phyloP scores from a whole-genome alignment of 805 yeast genomes.

The Diddensiella transvaalensis region DNA sequence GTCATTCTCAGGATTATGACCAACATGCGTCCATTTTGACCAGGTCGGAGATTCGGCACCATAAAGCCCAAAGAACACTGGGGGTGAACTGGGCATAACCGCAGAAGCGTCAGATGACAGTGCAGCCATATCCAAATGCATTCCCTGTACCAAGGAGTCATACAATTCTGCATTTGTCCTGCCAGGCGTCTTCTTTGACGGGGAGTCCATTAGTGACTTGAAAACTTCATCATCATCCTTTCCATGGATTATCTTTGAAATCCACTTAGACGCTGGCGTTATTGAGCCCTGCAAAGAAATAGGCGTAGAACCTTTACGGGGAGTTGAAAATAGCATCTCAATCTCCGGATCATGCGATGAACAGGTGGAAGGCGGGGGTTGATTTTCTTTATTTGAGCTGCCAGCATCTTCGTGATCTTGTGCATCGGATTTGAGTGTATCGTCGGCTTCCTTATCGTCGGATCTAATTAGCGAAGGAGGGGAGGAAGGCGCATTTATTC shows the following conservation, averaged over 20 bases:
- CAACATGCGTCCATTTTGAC: slow-evolving; percentile 3
- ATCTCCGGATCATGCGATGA: slow-evolving; percentile 10
- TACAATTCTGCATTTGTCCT: slow-evolving; percentile 2
- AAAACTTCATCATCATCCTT: slow-evolving; percentile 22
- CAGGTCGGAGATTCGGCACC: slow-evolving; percentile 2
- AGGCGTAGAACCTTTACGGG: slow-evolving; percentile 7
- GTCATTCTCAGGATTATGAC: not conserved
- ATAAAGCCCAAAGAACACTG: slow-evolving; percentile 2
- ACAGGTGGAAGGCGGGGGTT: slow-evolving; percentile 8
- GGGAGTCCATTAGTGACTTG: slow-evolving; percentile 20
- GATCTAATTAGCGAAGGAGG: not conserved
- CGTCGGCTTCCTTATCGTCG: too few relatives aligned
- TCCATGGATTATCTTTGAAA: slow-evolving; percentile 16
- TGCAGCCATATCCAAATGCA: not conserved
- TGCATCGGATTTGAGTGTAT: too few relatives aligned
- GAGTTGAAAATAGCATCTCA: slow-evolving; percentile 18
- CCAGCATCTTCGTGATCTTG: too few relatives aligned
- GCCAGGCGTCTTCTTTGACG: slow-evolving; percentile 6
- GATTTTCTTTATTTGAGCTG: slow-evolving; percentile 18
- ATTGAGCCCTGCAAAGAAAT: slow-evolving; percentile 2
- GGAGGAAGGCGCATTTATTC: not conserved
- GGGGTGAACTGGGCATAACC: slow-evolving; percentile 1
- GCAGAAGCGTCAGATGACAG: not conserved
- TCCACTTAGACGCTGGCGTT: slow-evolving; percentile 19
- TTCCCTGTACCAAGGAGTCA: slow-evolving; percentile 1